These are phyloP conservation scores for Kuraishia ogatae DNA, from an alignment of 805 yeast species.

Conservation along the genomic window DNA sequence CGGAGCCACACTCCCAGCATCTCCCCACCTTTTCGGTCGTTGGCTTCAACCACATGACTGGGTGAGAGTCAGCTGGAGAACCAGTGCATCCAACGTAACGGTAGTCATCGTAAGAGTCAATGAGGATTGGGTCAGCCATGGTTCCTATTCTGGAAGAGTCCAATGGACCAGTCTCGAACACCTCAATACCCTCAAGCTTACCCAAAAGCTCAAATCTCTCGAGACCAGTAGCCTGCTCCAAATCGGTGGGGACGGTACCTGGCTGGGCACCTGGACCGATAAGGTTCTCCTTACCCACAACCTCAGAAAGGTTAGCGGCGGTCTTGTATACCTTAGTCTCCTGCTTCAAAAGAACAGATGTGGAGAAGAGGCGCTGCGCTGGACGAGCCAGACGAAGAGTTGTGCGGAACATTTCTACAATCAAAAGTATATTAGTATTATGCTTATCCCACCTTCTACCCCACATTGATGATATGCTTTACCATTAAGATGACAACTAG, in stretches of 20 bases:
- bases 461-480: not conserved
- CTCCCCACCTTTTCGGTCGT: slow-evolving; percentile 76
- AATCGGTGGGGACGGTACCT: slow-evolving; percentile 84
- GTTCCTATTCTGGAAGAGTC: slow-evolving; percentile 88
- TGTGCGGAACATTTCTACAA: slow-evolving; percentile 22
- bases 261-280: slow-evolving; percentile 84
- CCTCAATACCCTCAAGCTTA: slow-evolving; percentile 90
- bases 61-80: slow-evolving; percentile 88
- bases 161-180: slow-evolving; percentile 84
- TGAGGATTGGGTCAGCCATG: slow-evolving; percentile 76
- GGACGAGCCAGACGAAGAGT: slow-evolving; percentile 25
- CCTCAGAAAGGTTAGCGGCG: slow-evolving; percentile 66
- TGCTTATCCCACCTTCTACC: not conserved
- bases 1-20: slow-evolving; percentile 99
- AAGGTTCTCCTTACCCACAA: slow-evolving; percentile 66
- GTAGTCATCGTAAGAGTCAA: slow-evolving; percentile 85
- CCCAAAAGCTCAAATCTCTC: slow-evolving; percentile 94
- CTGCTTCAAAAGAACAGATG: slow-evolving; percentile 16
- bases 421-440: not conserved
- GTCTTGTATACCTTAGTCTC: slow-evolving; percentile 39
- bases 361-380: slow-evolving; percentile 23
- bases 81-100: slow-evolving; percentile 98
- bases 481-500: not conserved
- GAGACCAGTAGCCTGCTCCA: slow-evolving; percentile 97
- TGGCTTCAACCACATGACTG: slow-evolving; percentile 87